Evolutionary conservation across 1,139 yeast species (phyloP).

Genomic region (Ogataea hybrid): DNA sequence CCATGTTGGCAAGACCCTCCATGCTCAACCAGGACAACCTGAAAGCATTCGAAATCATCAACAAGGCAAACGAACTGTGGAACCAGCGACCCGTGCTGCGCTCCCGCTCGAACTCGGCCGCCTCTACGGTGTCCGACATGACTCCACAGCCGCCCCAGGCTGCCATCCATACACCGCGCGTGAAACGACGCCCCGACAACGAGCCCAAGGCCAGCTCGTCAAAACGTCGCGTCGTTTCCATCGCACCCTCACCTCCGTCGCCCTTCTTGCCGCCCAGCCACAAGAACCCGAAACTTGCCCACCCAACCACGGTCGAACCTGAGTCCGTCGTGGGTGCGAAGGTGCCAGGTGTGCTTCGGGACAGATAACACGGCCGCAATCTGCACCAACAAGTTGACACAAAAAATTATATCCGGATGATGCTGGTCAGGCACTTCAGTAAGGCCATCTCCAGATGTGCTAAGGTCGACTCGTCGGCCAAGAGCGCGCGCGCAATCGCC

Average conservation of each 20-base stretch:
- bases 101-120: slow-evolving; percentile 13
- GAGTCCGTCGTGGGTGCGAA: slow-evolving; percentile 12
- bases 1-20: slow-evolving; percentile 11
- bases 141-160: background rate
- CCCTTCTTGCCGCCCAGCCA: slow-evolving; percentile 9
- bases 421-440: slow-evolving; percentile 3
- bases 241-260: slow-evolving; percentile 8
- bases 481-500: slow-evolving; percentile 17
- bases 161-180: background rate
- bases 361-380: slow-evolving; percentile 1
- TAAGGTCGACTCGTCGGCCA: slow-evolving; percentile 18
- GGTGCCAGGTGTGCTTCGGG: slow-evolving; percentile 2
- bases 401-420: background rate
- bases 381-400: background rate
- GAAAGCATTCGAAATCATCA: slow-evolving; percentile 32
- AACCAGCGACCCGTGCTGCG: slow-evolving; percentile 21
- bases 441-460: slow-evolving; percentile 8
- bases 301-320: slow-evolving; percentile 14
- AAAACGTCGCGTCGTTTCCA: slow-evolving; percentile 19
- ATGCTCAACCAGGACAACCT: slow-evolving; percentile 25
- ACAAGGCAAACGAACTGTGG: slow-evolving; percentile 35
- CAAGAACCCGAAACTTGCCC: slow-evolving; percentile 18
- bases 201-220: background rate
- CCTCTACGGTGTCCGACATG: slow-evolving; percentile 9
- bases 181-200: slow-evolving; percentile 13